A percentile compares a stretch with the other conserved stretches of the same genome.
Conservation (phyloP, 2,329 filamentous ascomycete species). For the Pseudogymnoascus sp. region DNA sequence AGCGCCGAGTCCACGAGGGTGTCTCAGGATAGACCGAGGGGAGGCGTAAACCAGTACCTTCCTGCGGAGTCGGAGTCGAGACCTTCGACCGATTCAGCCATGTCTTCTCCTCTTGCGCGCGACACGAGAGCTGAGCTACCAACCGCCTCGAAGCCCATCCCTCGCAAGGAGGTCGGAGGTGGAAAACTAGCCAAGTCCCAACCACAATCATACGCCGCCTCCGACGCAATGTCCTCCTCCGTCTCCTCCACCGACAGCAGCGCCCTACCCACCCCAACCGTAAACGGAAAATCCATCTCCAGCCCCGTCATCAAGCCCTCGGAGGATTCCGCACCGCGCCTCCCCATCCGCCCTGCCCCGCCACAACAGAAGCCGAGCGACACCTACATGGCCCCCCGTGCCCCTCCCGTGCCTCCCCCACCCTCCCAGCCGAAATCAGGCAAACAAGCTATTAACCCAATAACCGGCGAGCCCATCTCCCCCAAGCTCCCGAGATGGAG, state of each 20-base stretch:
- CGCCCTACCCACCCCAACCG: constrained; percentile 21
- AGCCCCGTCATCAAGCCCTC: constrained; percentile 20
- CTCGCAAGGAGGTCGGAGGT: constrained; percentile 52
- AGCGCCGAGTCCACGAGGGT: background rate
- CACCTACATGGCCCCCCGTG: constrained; percentile 29
- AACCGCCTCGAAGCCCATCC: constrained; percentile 42
- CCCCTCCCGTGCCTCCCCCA: constrained; percentile 26
- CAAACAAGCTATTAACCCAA: constrained; percentile 41
- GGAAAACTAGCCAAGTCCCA: background rate
- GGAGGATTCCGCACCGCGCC: constrained; percentile 23
- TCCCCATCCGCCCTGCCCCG: constrained; percentile 30
- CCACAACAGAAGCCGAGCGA: constrained; percentile 34
- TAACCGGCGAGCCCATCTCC: constrained; percentile 36
- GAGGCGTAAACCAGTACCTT: background rate
- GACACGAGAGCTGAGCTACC: constrained; percentile 28
- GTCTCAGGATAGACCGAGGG: background rate
- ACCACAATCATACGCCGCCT: background rate
- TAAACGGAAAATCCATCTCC: constrained; percentile 29
- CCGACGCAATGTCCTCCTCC: constrained; percentile 27
- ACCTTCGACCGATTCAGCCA: constrained; percentile 28
- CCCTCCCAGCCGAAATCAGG: constrained; percentile 18
- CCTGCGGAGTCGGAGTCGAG: constrained; percentile 40
- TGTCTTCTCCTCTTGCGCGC: background rate
- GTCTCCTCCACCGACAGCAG: constrained; percentile 26
- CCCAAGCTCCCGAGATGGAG: constrained; percentile 68